phyloP scores from a whole-genome alignment of 108 stramenopile genomes.

The Fragilariopsis cylindrus region DNA sequence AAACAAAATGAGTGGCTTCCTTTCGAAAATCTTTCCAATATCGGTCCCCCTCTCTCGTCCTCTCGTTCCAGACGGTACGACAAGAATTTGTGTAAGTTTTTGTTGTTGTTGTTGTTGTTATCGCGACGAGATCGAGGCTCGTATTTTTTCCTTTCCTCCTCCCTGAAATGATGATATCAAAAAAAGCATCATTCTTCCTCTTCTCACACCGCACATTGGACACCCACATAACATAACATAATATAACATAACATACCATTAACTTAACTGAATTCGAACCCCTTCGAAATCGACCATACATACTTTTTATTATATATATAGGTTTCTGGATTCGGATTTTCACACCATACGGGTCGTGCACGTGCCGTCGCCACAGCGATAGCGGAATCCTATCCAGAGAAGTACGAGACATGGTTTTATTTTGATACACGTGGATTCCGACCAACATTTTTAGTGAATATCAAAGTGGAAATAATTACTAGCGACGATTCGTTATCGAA shows the following conservation, averaged over 20 bases:
- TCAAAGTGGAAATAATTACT: slow-evolving; percentile 2
- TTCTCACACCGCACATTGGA: not conserved
- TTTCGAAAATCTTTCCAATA: not conserved
- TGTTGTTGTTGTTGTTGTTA: not conserved
- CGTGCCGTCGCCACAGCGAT: slow-evolving; percentile 4
- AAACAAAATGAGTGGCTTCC: not conserved
- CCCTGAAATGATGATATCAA: not conserved
- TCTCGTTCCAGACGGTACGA: not conserved
- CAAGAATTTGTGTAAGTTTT: slow-evolving; percentile 15
- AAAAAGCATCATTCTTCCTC: not conserved
- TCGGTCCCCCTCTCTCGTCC: slow-evolving; percentile 10
- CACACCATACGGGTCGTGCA: slow-evolving; percentile 23
- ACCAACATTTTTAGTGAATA: not conserved
- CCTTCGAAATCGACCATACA: not conserved
- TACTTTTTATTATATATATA: not conserved
- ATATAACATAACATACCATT: too few species aligned
- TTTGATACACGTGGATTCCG: slow-evolving; percentile 14
- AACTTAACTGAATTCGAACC: not conserved
- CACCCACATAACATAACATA: not conserved
- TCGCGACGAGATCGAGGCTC: not conserved
- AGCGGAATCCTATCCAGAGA: slow-evolving; percentile 18
- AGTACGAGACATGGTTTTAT: slow-evolving; percentile 28
- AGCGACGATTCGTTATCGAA: not conserved
- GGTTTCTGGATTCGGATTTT: slow-evolving; percentile 18
- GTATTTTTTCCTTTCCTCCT: not conserved